Conservation (phyloP, 1,284 basidiomycete species). For the Kwoniella shivajii region DNA sequence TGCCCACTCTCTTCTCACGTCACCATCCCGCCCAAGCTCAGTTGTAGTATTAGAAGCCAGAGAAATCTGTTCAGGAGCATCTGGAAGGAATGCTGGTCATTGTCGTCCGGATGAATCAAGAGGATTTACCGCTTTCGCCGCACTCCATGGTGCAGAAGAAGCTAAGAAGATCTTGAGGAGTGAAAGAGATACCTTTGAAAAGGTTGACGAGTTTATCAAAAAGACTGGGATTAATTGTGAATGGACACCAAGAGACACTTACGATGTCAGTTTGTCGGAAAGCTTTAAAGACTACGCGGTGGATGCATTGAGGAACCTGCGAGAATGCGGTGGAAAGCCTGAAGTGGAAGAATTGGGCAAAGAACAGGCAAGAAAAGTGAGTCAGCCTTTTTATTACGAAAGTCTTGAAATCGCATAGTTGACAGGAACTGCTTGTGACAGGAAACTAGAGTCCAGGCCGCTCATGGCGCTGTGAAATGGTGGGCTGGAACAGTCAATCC, state of each 20-base stretch:
- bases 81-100: constrained; percentile 50
- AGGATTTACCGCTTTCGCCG: constrained; percentile 35
- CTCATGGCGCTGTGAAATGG: constrained; percentile 27
- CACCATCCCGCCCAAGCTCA: constrained; percentile 15
- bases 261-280: constrained; percentile 39
- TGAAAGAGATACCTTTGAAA: constrained; percentile 22
- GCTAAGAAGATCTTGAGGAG: constrained; percentile 33
- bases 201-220: constrained; percentile 35
- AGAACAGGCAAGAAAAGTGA: constrained; percentile 11
- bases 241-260: constrained; percentile 36
- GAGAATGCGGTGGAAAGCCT: constrained; percentile 2
- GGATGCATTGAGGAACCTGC: neutral
- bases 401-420: neutral
- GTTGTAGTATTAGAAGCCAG: constrained; percentile 49
- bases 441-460: constrained; percentile 3
- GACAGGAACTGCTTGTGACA: neutral
- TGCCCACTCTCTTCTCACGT: constrained; percentile 10
- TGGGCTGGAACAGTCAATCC: constrained; percentile 44
- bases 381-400: neutral
- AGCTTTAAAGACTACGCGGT: constrained; percentile 34
- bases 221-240: constrained; percentile 41
- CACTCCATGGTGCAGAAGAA: constrained; percentile 34
- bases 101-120: constrained; percentile 38
- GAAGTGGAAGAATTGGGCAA: constrained; percentile 7
- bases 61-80: constrained; percentile 49